phyloP scores from a whole-genome alignment of 2,329 filamentous ascomycete genomes.

The Amphichorda felina region DNA sequence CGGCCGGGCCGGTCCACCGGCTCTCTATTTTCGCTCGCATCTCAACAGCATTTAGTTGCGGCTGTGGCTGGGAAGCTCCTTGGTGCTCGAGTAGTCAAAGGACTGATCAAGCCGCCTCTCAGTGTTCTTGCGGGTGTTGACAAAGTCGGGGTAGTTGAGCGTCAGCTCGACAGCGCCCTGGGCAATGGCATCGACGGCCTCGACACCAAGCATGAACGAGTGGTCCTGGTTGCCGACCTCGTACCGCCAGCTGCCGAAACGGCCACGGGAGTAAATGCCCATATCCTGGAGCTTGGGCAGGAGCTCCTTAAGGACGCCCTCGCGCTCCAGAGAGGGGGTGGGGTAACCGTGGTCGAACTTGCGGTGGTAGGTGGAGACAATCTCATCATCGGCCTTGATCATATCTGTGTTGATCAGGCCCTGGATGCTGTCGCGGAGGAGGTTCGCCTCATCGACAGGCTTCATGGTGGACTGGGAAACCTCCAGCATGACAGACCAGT shows the following conservation, averaged over 20 bases:
- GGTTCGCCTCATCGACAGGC: conserved; percentile 74
- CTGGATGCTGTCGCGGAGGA: conserved; percentile 86
- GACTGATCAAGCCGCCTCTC: conserved; percentile 31
- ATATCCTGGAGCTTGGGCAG: conserved; percentile 84
- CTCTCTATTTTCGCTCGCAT: too few species aligned
- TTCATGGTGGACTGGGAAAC: conserved; percentile 94
- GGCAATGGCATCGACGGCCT: conserved; percentile 83
- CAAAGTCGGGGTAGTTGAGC: conserved; percentile 93
- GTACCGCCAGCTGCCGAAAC: conserved; percentile 97
- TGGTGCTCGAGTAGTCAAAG: conserved; percentile 21
- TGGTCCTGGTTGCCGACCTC: conserved; percentile 96
- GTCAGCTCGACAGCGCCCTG: conserved; percentile 85
- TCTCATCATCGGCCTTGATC: conserved; percentile 83
- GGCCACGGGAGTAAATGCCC: conserved; percentile 90
- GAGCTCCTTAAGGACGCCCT: conserved; percentile 84
- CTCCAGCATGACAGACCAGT: conserved; percentile 99
- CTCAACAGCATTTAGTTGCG: too few species aligned
- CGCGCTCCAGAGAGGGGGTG: conserved; percentile 87
- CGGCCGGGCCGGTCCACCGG: too few species aligned
- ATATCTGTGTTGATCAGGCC: conserved; percentile 97
- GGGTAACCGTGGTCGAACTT: conserved; percentile 98
- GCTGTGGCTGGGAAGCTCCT: background rate
- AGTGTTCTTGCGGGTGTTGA: conserved; percentile 63
- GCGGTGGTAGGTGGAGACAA: conserved; percentile 96
- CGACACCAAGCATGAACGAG: conserved; percentile 93